These are phyloP conservation scores for Citeromyces matritensis DNA, from an alignment of 805 yeast species.

Conservation along the genomic window DNA sequence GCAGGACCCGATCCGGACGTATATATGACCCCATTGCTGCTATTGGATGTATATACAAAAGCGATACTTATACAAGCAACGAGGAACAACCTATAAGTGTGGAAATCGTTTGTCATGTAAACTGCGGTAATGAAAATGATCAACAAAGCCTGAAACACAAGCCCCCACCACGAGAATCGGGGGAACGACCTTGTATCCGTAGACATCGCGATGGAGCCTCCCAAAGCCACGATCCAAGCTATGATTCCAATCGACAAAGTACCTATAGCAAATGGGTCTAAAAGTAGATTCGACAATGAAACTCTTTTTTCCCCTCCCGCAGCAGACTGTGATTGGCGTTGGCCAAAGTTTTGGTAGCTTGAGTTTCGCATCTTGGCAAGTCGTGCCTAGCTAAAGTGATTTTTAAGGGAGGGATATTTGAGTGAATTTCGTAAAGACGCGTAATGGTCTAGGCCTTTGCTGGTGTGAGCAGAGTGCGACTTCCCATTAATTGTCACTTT, in stretches of 20 bases:
- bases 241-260: conserved; percentile 60
- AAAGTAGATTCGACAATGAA: conserved; percentile 5
- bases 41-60: conserved; percentile 72
- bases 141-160: conserved; percentile 61
- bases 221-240: conserved; percentile 82
- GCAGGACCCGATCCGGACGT: conserved; percentile 45
- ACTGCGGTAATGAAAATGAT: conserved; percentile 32
- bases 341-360: background rate
- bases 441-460: too few species aligned
- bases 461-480: too few species aligned
- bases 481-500: too few species aligned
- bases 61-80: conserved; percentile 54
- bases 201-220: conserved; percentile 61
- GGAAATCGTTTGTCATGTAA: conserved; percentile 48
- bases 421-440: background rate
- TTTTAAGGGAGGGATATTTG: background rate
- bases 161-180: conserved; percentile 92
- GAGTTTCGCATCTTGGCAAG: background rate
- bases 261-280: conserved; percentile 72
- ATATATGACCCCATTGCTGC: conserved; percentile 71
- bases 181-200: conserved; percentile 36
- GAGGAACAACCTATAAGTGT: conserved; percentile 47
- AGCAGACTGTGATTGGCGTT: background rate
- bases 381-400: background rate
- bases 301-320: background rate